Evolutionary conservation across 495 filamentous ascomycete genomes (phyloP), one percentile per base, ranked within the genome.

Genomic region (Penicillium robsamsonii): DNA sequence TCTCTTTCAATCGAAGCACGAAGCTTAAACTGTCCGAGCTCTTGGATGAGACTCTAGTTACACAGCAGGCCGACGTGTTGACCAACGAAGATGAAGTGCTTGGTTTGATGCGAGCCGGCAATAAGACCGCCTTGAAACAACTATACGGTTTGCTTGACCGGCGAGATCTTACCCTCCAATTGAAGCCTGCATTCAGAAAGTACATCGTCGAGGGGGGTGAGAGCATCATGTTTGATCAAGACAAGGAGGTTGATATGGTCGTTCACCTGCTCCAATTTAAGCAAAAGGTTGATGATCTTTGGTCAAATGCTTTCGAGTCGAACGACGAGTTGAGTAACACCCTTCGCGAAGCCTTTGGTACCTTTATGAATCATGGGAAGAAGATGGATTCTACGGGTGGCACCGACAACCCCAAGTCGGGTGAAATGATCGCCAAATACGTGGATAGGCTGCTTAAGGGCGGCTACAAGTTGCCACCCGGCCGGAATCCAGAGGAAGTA

Each of bases 401-500:
- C 38, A 89, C 89, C 4, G 85, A 89, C 59, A 95, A 95, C 53
- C 88, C 90, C 9, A 96, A 96, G 75, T 89, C 95, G 8, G 94
- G 92, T 30, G 94, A 99, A 73, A 96, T 97, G 92, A 95, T 97
- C 55, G 94, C 94, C 13, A 97, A 96, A 72, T 91, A 97, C 60
- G 91, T 99, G 55, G 92, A 99, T 73, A 76, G 86, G 69, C 78
- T 99, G 9, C 84, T 99, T 13, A 86, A 91, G 53, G 87, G 89
- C 30, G 95, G 94, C 8, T 80, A 90, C 48, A 97, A 90, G 70
- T 82, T 90, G 12, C 83, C 95, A 12, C 56, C 38, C 3, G 50
- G 38, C 17, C 37, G 37, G 12, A 52, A 52, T 13, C 35, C 69
- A 3, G 59, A 77, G 15, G 77, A 81, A 40, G 75, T 78, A 27